Conservation (phyloP, 768 basidiomycete genomes). For the Phaeotremella fagi region DNA sequence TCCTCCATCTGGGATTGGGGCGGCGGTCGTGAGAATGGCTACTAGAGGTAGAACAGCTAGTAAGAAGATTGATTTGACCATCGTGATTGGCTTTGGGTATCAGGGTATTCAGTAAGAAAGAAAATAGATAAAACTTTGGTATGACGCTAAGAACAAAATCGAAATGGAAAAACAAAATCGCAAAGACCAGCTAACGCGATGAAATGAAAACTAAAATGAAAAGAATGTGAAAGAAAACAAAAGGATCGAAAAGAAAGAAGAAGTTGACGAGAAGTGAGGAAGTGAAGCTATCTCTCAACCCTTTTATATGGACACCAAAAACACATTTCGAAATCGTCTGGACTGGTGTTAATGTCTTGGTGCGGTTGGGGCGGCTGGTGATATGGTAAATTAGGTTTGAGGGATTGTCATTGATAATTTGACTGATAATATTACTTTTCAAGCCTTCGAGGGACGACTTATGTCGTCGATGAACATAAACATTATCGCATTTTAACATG, state of each 20-base stretch:
- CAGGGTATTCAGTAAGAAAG: not conserved
- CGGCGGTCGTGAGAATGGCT: too few relatives aligned
- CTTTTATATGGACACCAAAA: too few relatives aligned
- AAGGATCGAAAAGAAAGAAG: not conserved
- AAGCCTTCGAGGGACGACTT: too few relatives aligned
- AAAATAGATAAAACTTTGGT: not conserved
- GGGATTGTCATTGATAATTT: too few relatives aligned
- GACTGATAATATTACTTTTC: too few relatives aligned
- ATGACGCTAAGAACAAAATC: not conserved
- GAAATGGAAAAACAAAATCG: not conserved
- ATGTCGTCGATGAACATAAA: too few relatives aligned
- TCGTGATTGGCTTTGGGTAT: slow-evolving; percentile 3
- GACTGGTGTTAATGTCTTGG: too few relatives aligned
- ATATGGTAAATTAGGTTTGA: too few relatives aligned
- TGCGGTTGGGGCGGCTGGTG: too few relatives aligned
- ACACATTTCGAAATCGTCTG: too few relatives aligned
- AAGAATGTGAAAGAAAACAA: not conserved
- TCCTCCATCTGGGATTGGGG: slow-evolving; percentile 12
- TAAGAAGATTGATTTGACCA: slow-evolving; percentile 12
- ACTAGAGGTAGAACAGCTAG: too few relatives aligned
- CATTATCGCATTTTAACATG: too few relatives aligned
- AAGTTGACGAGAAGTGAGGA: not conserved
- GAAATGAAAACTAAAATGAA: not conserved
- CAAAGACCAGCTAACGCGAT: not conserved
- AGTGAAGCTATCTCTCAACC: not conserved